Percentiles rank a stretch among this genome's conserved stretches.
Evolutionary conservation across 805 yeast species (phyloP).

Genomic region (Starmerella vitae): DNA sequence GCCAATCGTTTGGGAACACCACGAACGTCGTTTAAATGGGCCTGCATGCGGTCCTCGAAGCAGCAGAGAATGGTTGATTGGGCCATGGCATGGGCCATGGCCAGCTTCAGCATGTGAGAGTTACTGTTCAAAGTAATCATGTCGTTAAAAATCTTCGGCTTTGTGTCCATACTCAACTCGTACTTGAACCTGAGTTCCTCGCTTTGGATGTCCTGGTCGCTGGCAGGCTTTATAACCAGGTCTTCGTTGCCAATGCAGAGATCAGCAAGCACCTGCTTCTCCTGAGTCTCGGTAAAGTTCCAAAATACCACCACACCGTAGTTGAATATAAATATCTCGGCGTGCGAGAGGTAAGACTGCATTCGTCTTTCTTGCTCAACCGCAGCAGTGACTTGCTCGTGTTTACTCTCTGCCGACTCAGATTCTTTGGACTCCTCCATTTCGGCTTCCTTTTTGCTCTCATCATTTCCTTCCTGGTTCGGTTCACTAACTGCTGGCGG

Average conservation of each 20-base stretch:
- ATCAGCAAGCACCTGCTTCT: conserved; percentile 86
- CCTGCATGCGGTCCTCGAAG: conserved; percentile 84
- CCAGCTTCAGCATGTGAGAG: conserved; percentile 81
- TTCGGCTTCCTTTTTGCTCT: background rate
- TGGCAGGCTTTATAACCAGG: conserved; percentile 51
- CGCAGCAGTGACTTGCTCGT: background rate
- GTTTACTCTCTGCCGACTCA: background rate
- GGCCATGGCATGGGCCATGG: conserved; percentile 93
- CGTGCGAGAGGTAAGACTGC: conserved; percentile 36
- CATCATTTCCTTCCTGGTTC: background rate
- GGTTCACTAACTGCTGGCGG: background rate
- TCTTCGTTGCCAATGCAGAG: conserved; percentile 49
- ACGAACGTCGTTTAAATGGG: conserved; percentile 70
- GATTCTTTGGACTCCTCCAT: background rate
- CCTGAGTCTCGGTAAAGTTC: conserved; percentile 89
- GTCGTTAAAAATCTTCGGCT: conserved; percentile 60
- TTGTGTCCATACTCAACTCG: conserved; percentile 31
- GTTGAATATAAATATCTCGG: conserved; percentile 77
- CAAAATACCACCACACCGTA: conserved; percentile 97
- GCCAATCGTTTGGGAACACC: conserved; percentile 82
- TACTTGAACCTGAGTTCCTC: conserved; percentile 76
- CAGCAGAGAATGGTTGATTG: conserved; percentile 85
- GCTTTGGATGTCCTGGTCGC: conserved; percentile 82
- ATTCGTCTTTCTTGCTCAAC: conserved; percentile 6
- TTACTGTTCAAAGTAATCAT: conserved; percentile 83